These are phyloP conservation scores for Penicillium turbatum DNA, from an alignment of 495 filamentous ascomycete genomes.

Conservation along the genomic window DNA sequence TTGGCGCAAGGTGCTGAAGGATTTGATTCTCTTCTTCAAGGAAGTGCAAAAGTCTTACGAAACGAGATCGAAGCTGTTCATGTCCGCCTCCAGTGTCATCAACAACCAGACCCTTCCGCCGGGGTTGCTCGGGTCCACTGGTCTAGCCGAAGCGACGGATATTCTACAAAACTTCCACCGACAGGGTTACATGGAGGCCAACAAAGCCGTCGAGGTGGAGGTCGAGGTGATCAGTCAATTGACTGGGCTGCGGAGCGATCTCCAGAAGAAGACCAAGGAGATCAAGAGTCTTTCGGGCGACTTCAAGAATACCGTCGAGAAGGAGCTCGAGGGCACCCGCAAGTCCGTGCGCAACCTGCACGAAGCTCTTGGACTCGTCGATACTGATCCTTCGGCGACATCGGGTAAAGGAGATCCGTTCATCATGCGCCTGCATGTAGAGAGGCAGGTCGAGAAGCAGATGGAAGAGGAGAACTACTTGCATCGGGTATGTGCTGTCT, in stretches of 20 bases:
- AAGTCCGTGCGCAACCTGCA: conserved; percentile 72
- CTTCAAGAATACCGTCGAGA: conserved; percentile 77
- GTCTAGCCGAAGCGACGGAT: conserved; percentile 78
- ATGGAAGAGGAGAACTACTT: conserved; percentile 97
- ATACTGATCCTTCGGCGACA: conserved; percentile 68
- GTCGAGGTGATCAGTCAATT: conserved; percentile 84
- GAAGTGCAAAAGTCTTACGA: conserved; percentile 92
- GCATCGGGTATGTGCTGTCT: conserved; percentile 63
- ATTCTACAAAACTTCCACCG: conserved; percentile 81
- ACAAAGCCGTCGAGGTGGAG: conserved; percentile 86
- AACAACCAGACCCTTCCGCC: conserved; percentile 72
- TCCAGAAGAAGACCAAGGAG: conserved; percentile 95
- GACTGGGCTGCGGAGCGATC: conserved; percentile 77
- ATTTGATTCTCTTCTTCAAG: conserved; percentile 89
- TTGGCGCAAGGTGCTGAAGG: conserved; percentile 94
- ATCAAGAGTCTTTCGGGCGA: conserved; percentile 88
- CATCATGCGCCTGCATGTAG: conserved; percentile 75
- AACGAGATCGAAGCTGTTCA: conserved; percentile 70
- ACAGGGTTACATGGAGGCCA: conserved; percentile 72
- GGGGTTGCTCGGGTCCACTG: conserved; percentile 69
- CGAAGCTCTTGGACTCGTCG: conserved; percentile 70
- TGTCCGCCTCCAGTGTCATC: conserved; percentile 77
- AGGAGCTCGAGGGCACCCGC: conserved; percentile 51
- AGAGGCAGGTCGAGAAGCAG: conserved; percentile 84
- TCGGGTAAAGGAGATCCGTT: conserved; percentile 89